A percentile compares a stretch with the other conserved stretches of the same genome.
phyloP scores from a whole-genome alignment of 345 rosid species.

The Cardamine chenopodiifolia region DNA sequence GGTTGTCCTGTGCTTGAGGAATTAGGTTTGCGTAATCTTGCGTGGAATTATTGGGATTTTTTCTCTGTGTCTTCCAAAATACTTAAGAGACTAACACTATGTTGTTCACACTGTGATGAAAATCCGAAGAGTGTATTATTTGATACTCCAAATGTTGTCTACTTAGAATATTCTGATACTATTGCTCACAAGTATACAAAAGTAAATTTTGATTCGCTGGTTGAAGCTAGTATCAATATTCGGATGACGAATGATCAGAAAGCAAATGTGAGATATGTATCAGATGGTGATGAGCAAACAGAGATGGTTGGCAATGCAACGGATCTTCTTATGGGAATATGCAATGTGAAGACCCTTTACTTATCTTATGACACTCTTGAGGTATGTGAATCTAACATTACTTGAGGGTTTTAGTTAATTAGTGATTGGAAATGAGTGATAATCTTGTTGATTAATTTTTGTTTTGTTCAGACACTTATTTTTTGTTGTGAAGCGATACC shows the following conservation, averaged over 20 bases:
- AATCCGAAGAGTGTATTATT: constrained; percentile 27
- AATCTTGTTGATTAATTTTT: background rate
- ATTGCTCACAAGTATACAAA: constrained; percentile 20
- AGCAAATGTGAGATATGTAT: constrained; percentile 11
- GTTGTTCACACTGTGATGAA: background rate
- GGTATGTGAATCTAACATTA: constrained; percentile 17
- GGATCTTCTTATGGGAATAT: constrained; percentile 33
- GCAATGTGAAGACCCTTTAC: constrained; percentile 38
- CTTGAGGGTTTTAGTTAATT: background rate
- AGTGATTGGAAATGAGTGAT: background rate
- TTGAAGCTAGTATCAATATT: constrained; percentile 22
- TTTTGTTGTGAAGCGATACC: constrained; percentile 32
- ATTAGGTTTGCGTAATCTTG: constrained; percentile 27
- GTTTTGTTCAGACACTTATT: constrained; percentile 26
- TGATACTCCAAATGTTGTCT: constrained; percentile 32
- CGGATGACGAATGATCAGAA: constrained; percentile 26
- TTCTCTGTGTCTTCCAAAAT: constrained; percentile 25
- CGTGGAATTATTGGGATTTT: constrained; percentile 21
- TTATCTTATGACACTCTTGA: constrained; percentile 35
- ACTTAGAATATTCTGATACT: constrained; percentile 32
- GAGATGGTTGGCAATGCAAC: constrained; percentile 25
- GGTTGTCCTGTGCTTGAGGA: constrained; percentile 38
- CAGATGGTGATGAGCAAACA: constrained; percentile 22
- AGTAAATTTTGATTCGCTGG: constrained; percentile 17
- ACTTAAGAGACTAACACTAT: constrained; percentile 31